Conservation (phyloP, 768 basidiomycete genomes). For the Daedaleopsis nitida region DNA sequence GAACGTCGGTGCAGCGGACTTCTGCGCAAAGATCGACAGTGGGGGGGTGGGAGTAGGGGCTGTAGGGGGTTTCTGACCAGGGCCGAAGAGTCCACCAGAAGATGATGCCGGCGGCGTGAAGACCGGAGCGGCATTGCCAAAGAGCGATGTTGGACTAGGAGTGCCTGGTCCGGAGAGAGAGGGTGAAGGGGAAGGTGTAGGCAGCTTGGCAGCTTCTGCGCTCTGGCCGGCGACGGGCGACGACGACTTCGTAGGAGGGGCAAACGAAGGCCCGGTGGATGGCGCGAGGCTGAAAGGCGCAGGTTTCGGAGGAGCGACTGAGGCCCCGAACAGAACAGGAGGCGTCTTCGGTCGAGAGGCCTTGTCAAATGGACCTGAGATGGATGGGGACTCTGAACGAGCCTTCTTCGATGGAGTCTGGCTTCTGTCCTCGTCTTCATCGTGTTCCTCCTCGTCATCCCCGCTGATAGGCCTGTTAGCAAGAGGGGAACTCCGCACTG, state of each 20-base stretch:
- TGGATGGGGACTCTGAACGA: slow-evolving; percentile 1
- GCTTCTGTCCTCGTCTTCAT: slow-evolving; percentile 1
- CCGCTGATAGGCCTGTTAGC: slow-evolving; percentile 50
- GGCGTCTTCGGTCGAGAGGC: slow-evolving; percentile 51
- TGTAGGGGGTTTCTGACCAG: slow-evolving; percentile 4
- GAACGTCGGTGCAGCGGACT: background rate
- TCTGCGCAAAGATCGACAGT: background rate
- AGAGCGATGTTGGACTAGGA: slow-evolving; percentile 3
- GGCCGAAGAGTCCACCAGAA: slow-evolving; percentile 5
- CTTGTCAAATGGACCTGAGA: background rate
- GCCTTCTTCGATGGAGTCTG: slow-evolving; percentile 10
- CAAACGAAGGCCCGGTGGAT: background rate
- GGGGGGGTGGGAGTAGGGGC: background rate
- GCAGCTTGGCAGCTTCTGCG: slow-evolving; percentile 6
- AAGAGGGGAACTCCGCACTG: slow-evolving; percentile 76
- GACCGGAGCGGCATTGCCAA: slow-evolving; percentile 7
- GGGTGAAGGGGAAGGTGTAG: slow-evolving; percentile 10
- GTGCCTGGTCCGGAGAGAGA: slow-evolving; percentile 6
- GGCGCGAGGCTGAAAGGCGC: slow-evolving; percentile 18
- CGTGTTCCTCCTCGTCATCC: slow-evolving; percentile 31
- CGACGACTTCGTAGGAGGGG: slow-evolving; percentile 2
- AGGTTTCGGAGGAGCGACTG: slow-evolving; percentile 12
- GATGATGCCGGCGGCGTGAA: slow-evolving; percentile 1
- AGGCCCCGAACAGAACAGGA: slow-evolving; percentile 36
- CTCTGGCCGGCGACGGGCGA: background rate